Conservation (phyloP, 106 monocot genomes). For the Narthecium ossifragum region DNA sequence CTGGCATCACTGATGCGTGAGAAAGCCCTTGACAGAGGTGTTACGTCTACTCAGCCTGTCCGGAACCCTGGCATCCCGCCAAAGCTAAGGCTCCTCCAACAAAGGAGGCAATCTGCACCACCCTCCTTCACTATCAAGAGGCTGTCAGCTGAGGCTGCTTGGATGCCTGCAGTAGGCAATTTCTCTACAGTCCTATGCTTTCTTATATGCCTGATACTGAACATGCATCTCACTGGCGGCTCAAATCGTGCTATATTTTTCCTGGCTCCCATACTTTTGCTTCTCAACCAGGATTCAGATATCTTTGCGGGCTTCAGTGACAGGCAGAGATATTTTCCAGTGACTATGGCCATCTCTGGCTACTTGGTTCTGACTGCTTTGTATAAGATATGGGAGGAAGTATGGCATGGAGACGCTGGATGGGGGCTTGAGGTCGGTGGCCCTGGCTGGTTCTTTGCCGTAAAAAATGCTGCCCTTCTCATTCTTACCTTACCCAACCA, state of each 20-base stretch:
- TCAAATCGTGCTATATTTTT: constrained; percentile 90
- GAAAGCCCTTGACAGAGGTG: constrained; percentile 56
- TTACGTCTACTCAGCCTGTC: constrained; percentile 6
- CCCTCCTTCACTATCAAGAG: constrained; percentile 91
- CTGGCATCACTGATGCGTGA: constrained; percentile 70
- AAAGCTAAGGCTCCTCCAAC: constrained; percentile 68
- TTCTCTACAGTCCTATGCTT: constrained; percentile 82
- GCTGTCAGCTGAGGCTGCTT: constrained; percentile 85
- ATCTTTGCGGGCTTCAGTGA: constrained; percentile 85
- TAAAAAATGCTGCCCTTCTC: constrained; percentile 90
- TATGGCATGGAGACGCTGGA: constrained; percentile 53
- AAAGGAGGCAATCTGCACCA: constrained; percentile 62
- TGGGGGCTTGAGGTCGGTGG: constrained; percentile 89
- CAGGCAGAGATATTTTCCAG: constrained; percentile 89
- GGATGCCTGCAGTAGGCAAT: constrained; percentile 99
- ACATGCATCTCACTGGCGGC: constrained; percentile 71
- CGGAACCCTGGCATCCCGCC: constrained; percentile 46
- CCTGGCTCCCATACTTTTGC: constrained; percentile 81
- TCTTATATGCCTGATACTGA: constrained; percentile 73
- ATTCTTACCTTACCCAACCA: constrained; percentile 89
- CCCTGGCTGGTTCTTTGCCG: constrained; percentile 88
- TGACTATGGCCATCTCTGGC: constrained; percentile 57
- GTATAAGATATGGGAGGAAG: constrained; percentile 85
- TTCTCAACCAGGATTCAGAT: constrained; percentile 95
- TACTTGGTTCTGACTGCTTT: constrained; percentile 78